phyloP scores from a whole-genome alignment of 2,329 filamentous ascomycete species.

The Aspergillus sp. region DNA sequence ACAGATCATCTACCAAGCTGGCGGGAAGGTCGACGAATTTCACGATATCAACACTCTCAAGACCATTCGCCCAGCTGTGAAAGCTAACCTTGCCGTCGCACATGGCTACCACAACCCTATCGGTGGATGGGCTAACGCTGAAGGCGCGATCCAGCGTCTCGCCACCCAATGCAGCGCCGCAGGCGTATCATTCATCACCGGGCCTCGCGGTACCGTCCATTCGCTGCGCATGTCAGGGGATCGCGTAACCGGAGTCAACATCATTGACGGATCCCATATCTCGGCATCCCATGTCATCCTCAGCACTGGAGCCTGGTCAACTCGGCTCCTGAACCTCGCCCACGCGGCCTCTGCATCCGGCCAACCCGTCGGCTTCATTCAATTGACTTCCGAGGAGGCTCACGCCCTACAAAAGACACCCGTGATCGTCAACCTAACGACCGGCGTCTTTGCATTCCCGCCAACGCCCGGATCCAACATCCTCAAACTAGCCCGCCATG shows the following conservation, averaged over 20 bases:
- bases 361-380: slow-evolving; percentile 73
- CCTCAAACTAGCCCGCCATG: slow-evolving; percentile 66
- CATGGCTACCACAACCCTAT: slow-evolving; percentile 59
- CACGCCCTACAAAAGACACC: slow-evolving; percentile 61
- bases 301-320: slow-evolving; percentile 82
- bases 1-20: slow-evolving; percentile 38
- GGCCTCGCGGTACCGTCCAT: slow-evolving; percentile 26
- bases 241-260: slow-evolving; percentile 57
- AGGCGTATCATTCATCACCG: slow-evolving; percentile 48
- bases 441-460: slow-evolving; percentile 52
- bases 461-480: slow-evolving; percentile 46
- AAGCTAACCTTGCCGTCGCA: slow-evolving; percentile 66
- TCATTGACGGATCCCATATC: slow-evolving; percentile 49
- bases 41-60: slow-evolving; percentile 31
- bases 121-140: slow-evolving; percentile 80
- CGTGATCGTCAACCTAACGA: slow-evolving; percentile 49
- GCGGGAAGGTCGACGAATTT: slow-evolving; percentile 40
- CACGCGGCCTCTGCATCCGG: slow-evolving; percentile 75
- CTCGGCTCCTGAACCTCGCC: slow-evolving; percentile 68
- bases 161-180: slow-evolving; percentile 25
- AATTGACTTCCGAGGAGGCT: slow-evolving; percentile 69
- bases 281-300: slow-evolving; percentile 71
- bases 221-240: slow-evolving; percentile 28
- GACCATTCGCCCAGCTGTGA: slow-evolving; percentile 23
- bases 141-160: slow-evolving; percentile 47